These are phyloP conservation scores for Trichaptum fuscoviolaceum DNA, from an alignment of 768 basidiomycete species.

Conservation along the genomic window DNA sequence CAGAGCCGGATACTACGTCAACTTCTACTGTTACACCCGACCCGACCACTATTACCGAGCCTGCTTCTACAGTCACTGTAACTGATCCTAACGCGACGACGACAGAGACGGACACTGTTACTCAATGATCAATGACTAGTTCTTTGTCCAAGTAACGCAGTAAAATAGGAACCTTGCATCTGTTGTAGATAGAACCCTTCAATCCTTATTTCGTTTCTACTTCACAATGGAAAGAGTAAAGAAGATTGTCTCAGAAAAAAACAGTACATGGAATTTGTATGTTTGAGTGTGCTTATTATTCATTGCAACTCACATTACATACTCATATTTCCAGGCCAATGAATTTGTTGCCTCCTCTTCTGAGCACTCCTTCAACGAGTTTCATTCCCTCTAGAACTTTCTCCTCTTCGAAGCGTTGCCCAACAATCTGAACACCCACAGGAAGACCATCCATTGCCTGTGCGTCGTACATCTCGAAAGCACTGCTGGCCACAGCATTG, in stretches of 20 bases:
- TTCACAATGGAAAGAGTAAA: too few relatives aligned
- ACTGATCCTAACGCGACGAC: too few relatives aligned
- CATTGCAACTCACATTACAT: too few relatives aligned
- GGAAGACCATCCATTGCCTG: slow-evolving; percentile 64
- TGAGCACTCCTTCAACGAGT: slow-evolving; percentile 34
- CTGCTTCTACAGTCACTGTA: too few relatives aligned
- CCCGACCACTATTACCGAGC: too few relatives aligned
- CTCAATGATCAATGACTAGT: too few relatives aligned
- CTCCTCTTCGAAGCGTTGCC: slow-evolving; percentile 64
- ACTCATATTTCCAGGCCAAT: not conserved
- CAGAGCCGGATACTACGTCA: not conserved
- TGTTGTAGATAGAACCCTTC: not conserved
- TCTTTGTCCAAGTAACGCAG: not conserved
- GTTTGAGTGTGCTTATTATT: too few relatives aligned
- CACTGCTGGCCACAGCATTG: slow-evolving; percentile 40
- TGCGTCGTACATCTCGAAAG: slow-evolving; percentile 52
- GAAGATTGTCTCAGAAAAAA: too few relatives aligned
- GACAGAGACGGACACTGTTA: too few relatives aligned
- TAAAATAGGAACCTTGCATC: not conserved
- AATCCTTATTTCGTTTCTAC: not conserved
- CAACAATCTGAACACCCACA: slow-evolving; percentile 60
- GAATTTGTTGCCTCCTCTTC: not conserved
- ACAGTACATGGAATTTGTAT: too few relatives aligned
- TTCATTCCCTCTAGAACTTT: slow-evolving; percentile 67
- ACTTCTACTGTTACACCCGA: not conserved